Evolutionary conservation across 116 monocot genomes (phyloP).

Genomic region (Iris pallida): DNA sequence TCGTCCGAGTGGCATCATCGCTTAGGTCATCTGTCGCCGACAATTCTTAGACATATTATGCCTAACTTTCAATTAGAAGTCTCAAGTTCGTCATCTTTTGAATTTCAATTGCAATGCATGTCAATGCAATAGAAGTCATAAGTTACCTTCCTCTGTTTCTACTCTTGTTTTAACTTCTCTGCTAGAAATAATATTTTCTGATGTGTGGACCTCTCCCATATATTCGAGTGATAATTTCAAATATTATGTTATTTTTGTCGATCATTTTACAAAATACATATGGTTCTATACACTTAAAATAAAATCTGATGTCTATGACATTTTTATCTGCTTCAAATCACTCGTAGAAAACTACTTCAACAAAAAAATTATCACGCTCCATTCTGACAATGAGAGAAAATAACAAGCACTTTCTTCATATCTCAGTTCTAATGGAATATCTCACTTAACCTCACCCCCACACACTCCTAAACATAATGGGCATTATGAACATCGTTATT

Average conservation of each 20-base stretch:
- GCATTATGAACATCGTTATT: not conserved
- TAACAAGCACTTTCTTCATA: constrained; percentile 1
- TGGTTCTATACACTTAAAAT: not conserved
- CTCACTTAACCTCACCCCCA: not conserved
- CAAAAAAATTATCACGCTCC: not conserved
- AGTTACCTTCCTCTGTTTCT: no score
- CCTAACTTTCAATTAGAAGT: no score
- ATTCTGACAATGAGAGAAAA: not conserved
- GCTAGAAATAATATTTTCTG: not conserved
- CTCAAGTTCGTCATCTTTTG: no score
- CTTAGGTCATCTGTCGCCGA: not conserved
- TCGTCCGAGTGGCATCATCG: no score
- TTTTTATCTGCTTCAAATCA: not conserved
- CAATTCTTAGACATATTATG: not conserved
- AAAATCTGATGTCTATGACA: no score
- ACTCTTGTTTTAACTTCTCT: not conserved
- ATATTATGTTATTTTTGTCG: not conserved
- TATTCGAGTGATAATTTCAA: not conserved
- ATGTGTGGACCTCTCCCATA: not conserved
- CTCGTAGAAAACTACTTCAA: not conserved
- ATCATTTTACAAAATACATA: not conserved
- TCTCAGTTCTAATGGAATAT: not conserved
- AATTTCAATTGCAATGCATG: no score
- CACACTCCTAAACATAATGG: not conserved
- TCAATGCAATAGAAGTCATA: no score